phyloP scores from a whole-genome alignment of 2,329 filamentous ascomycete species.

The Didymella glomerata region DNA sequence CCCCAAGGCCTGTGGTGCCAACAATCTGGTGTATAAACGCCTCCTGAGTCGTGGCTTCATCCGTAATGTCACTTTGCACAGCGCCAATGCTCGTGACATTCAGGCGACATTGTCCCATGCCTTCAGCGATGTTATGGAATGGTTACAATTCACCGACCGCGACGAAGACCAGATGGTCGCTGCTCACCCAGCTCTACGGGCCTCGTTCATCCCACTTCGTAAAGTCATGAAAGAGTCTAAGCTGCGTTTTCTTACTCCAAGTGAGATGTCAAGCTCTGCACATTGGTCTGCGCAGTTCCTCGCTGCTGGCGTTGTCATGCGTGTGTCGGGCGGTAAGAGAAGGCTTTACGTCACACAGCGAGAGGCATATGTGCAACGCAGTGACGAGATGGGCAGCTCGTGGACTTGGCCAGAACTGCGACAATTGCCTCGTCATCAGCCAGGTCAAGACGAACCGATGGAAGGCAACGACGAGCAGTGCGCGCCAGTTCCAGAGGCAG shows the following conservation, averaged over 20 bases:
- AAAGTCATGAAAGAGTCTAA: constrained; percentile 78
- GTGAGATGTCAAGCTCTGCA: constrained; percentile 76
- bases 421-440: constrained; percentile 66
- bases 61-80: constrained; percentile 67
- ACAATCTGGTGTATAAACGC: constrained; percentile 71
- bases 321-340: constrained; percentile 66
- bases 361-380: constrained; percentile 75
- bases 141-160: constrained; percentile 40
- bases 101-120: constrained; percentile 68
- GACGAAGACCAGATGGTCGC: constrained; percentile 39
- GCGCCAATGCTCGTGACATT: constrained; percentile 72
- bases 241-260: constrained; percentile 72
- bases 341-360: constrained; percentile 79
- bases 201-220: constrained; percentile 76
- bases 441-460: constrained; percentile 51
- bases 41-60: constrained; percentile 78
- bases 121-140: constrained; percentile 64
- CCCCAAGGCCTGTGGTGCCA: constrained; percentile 72
- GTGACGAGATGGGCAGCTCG: constrained; percentile 56
- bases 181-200: constrained; percentile 65
- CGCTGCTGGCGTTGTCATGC: constrained; percentile 76
- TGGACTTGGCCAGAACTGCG: constrained; percentile 78
- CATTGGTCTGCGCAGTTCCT: constrained; percentile 77
- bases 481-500: constrained; percentile 64
- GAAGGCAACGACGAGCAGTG: constrained; percentile 47